Percentiles rank a stretch among this genome's conserved stretches.
phyloP scores from a whole-genome alignment of 2,329 filamentous ascomycete species.

The Fusarium hostae region DNA sequence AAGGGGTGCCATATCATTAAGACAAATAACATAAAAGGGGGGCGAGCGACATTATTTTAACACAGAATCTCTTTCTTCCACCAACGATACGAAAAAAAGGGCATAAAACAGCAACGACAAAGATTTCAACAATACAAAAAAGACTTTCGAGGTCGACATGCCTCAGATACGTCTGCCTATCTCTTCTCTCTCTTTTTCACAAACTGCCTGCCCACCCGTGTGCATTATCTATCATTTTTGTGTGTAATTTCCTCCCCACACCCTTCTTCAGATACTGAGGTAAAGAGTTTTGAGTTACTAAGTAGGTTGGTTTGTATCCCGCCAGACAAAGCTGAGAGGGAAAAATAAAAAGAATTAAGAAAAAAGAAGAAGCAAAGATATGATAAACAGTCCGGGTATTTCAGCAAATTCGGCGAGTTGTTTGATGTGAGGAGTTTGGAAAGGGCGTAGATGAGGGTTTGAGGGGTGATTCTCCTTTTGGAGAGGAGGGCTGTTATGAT shows the following conservation, averaged over 20 bases:
- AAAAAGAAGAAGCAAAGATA: constrained; percentile 5
- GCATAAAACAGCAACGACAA: neutral
- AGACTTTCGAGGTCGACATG: constrained; percentile 6
- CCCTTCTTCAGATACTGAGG: neutral
- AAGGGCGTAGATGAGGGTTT: constrained; percentile 11
- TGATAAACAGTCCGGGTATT: constrained; percentile 34
- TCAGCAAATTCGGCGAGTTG: constrained; percentile 30
- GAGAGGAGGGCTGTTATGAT: constrained; percentile 1
- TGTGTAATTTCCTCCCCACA: constrained; percentile 18
- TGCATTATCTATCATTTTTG: neutral
- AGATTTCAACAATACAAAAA: constrained; percentile 25
- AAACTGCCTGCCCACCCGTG: neutral
- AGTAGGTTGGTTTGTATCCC: too few species aligned
- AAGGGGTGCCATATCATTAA: constrained; percentile 40
- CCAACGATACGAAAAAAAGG: constrained; percentile 6
- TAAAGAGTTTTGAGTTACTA: neutral
- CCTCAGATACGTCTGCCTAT: constrained; percentile 28
- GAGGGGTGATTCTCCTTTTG: neutral
- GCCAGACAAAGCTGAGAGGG: too few species aligned
- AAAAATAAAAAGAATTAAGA: neutral
- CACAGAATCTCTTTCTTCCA: neutral
- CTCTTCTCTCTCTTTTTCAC: constrained; percentile 19
- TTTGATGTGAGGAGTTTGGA: constrained; percentile 1
- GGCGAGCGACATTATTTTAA: neutral
- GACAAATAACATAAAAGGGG: constrained; percentile 18